phyloP scores from a whole-genome alignment of 345 rosid genomes.

The Gossypium rotundifolium region DNA sequence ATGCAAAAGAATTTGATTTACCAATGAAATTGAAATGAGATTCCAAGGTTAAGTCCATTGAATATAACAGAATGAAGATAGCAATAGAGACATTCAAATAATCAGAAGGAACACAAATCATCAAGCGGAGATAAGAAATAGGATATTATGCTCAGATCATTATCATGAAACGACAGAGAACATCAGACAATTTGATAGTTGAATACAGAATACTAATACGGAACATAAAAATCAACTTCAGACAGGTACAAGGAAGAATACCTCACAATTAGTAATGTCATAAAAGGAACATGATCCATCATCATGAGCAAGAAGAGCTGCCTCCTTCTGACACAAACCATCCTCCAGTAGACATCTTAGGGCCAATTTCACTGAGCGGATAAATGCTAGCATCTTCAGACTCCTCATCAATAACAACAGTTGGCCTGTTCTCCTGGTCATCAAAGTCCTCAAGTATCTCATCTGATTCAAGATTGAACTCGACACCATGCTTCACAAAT shows the following conservation, averaged over 20 bases:
- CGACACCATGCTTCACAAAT: conserved; percentile 29
- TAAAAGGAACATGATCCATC: conserved; percentile 91
- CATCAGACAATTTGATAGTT: background rate
- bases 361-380: conserved; percentile 60
- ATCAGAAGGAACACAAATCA: background rate
- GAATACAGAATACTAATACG: background rate
- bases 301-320: conserved; percentile 79
- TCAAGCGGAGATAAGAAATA: background rate
- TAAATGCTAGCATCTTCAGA: conserved; percentile 41
- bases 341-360: conserved; percentile 72
- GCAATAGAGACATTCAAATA: background rate
- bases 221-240: background rate
- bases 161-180: background rate
- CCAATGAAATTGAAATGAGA: background rate
- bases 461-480: conserved; percentile 54
- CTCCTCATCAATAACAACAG: conserved; percentile 40
- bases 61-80: background rate
- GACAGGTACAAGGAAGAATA: conserved; percentile 17
- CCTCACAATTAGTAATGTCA: conserved; percentile 87
- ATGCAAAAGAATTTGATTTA: background rate
- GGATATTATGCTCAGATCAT: background rate
- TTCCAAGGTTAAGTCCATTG: background rate
- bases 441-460: conserved; percentile 81
- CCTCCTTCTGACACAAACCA: conserved; percentile 98
- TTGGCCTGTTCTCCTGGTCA: conserved; percentile 56